phyloP scores from a whole-genome alignment of 2,329 filamentous ascomycete genomes.

The Trichoderma simmonsii region DNA sequence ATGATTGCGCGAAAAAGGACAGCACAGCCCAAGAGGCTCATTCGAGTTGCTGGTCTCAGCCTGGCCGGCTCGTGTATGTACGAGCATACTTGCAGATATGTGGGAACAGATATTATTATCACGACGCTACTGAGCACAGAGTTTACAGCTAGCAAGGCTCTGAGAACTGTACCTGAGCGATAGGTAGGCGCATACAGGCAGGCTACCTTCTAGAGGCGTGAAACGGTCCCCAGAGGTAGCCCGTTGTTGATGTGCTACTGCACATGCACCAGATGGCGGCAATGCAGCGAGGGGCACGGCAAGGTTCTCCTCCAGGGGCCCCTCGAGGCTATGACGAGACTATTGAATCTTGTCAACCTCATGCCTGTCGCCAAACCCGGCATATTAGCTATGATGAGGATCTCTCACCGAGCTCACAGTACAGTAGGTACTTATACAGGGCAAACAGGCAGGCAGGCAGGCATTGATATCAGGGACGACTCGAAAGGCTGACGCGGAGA shows the following conservation, averaged over 20 bases:
- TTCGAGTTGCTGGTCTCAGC: background rate
- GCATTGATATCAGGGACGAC: background rate
- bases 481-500: background rate
- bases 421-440: background rate
- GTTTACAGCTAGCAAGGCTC: background rate
- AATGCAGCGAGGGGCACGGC: background rate
- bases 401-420: background rate
- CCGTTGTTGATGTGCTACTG: background rate
- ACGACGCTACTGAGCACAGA: background rate
- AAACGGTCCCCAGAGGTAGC: background rate
- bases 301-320: background rate
- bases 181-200: background rate
- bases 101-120: background rate
- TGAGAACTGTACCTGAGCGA: background rate
- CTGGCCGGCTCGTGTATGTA: background rate
- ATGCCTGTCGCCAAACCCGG: background rate
- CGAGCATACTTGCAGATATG: background rate
- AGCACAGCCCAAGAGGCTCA: background rate
- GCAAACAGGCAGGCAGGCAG: background rate
- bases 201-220: background rate
- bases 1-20: background rate
- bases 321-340: background rate
- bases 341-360: background rate
- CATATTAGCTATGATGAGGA: background rate
- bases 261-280: background rate